phyloP scores from a whole-genome alignment of 106 monocot species.

The Phalaenopsis aphrodite region DNA sequence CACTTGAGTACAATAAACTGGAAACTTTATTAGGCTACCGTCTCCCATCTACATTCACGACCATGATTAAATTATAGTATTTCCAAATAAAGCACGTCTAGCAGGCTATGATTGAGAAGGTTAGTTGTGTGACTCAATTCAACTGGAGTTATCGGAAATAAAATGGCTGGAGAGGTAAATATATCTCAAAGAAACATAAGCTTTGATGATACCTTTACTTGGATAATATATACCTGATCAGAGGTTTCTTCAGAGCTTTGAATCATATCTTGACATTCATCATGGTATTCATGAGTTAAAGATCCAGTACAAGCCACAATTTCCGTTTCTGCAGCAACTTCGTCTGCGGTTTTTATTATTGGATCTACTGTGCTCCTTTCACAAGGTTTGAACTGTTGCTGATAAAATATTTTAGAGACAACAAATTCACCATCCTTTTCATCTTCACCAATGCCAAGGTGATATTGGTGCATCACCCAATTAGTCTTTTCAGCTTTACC shows the following conservation, averaged over 20 bases:
- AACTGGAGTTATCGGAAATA: background rate
- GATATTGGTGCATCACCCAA: constrained; percentile 99
- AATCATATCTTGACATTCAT: constrained; percentile 18
- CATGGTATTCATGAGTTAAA: constrained; percentile 27
- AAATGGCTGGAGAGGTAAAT: background rate
- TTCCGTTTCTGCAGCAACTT: constrained; percentile 14
- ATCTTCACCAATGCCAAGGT: constrained; percentile 78
- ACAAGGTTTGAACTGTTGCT: constrained; percentile 68
- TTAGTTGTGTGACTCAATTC: no score
- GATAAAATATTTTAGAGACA: constrained; percentile 91
- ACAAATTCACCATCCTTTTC: constrained; percentile 84
- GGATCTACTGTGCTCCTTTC: constrained; percentile 30
- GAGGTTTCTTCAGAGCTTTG: constrained; percentile 9
- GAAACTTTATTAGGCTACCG: no score
- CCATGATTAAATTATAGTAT: background rate
- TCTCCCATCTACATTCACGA: no score
- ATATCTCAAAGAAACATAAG: background rate
- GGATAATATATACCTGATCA: constrained; percentile 25
- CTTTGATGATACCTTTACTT: background rate
- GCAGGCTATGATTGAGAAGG: background rate
- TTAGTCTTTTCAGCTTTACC: constrained; percentile 81
- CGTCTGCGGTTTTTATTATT: constrained; percentile 11
- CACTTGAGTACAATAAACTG: no score
- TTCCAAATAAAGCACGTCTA: background rate
- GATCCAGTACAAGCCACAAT: constrained; percentile 1